Conservation (phyloP, 495 filamentous ascomycete genomes). For the Extremus antarcticus region DNA sequence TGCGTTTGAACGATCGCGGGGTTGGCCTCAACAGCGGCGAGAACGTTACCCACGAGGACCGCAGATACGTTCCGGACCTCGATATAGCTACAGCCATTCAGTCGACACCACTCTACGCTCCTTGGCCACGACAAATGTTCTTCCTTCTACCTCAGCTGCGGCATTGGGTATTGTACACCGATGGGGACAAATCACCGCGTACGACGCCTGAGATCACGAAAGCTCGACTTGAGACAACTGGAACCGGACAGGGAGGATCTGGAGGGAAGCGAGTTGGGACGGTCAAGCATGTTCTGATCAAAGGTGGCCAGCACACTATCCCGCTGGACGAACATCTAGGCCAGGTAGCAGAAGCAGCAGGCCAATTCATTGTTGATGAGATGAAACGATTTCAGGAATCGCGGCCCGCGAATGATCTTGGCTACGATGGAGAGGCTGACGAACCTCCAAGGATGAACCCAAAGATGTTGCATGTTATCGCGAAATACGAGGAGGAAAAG, state of each 20-base stretch:
- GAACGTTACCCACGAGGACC: not conserved
- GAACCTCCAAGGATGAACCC: not conserved
- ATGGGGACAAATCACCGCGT: slow-evolving; percentile 53
- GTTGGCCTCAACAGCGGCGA: not conserved
- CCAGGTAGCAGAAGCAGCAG: slow-evolving; percentile 21
- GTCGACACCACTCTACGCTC: slow-evolving; percentile 53
- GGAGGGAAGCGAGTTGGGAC: slow-evolving; percentile 50
- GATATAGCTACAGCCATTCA: not conserved
- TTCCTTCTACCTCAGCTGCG: slow-evolving; percentile 53
- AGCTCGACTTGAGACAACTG: slow-evolving; percentile 50
- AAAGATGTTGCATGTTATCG: not conserved
- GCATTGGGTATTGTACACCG: slow-evolving; percentile 71
- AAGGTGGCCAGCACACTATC: slow-evolving; percentile 66
- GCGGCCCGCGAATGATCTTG: slow-evolving; percentile 38
- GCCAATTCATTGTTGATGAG: slow-evolving; percentile 7
- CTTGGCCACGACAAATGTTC: slow-evolving; percentile 57
- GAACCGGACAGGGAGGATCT: slow-evolving; percentile 51
- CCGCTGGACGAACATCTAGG: slow-evolving; percentile 32
- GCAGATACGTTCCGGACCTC: not conserved
- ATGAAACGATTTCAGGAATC: slow-evolving; percentile 6
- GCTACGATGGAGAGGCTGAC: slow-evolving; percentile 24
- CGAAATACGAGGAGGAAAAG: slow-evolving; percentile 12
- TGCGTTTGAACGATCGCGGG: slow-evolving; percentile 13
- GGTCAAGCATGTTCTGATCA: slow-evolving; percentile 56
- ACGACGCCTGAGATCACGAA: slow-evolving; percentile 39